Base-by-base conservation (phyloP, 2,329 filamentous ascomycete species). In the Ophiostoma montium region DNA sequence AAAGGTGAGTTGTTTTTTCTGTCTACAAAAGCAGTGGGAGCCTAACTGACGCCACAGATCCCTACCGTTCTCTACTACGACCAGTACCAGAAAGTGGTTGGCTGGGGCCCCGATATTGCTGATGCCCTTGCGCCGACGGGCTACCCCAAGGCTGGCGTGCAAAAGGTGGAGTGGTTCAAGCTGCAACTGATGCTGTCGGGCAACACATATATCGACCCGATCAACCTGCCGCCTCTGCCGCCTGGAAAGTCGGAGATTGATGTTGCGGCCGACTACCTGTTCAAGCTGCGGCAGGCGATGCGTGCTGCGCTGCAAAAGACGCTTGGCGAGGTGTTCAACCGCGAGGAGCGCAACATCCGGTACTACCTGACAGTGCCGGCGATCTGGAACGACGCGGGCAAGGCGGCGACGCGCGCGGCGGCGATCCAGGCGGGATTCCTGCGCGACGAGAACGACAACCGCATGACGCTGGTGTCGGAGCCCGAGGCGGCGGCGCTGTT, bases 161-260 rank as follows among this genome's bases (percentile, higher is more conserved):
- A 96, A 67, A 96, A 96, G 71, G 90, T 96, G 21, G 92, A 96
- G 70, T 98, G 92, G 92, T 96, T 98, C 77, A 96, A 96, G 74
- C 77, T 98, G 57, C 92, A 98, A 70, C 80, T 98, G 50, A 96
- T 96, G 92, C 76, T 95, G 54, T 95, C 88, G 52, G 92, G 92
- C 55, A 96, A 96, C 74, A 96, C 92, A 41, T 96, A 96, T 67
- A 96, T 96, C 63, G 92, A 96, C 66, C 92, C 92, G 54, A 96
- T 96, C 71, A 96, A 96, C 75, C 79, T 98, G 57, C 92, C 92
- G 44, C 92, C 92, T 56, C 84, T 96, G 64, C 92, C 92, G 44
- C 89, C 90, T 42, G 92, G 92, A 67, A 96, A 96, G 73, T 95
- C 90, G 23, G 92, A 96, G 69, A 95, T 96, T 67, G 92, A 98